phyloP scores from a whole-genome alignment of 352 stramenopile genomes.

The Phytophthora multivora region DNA sequence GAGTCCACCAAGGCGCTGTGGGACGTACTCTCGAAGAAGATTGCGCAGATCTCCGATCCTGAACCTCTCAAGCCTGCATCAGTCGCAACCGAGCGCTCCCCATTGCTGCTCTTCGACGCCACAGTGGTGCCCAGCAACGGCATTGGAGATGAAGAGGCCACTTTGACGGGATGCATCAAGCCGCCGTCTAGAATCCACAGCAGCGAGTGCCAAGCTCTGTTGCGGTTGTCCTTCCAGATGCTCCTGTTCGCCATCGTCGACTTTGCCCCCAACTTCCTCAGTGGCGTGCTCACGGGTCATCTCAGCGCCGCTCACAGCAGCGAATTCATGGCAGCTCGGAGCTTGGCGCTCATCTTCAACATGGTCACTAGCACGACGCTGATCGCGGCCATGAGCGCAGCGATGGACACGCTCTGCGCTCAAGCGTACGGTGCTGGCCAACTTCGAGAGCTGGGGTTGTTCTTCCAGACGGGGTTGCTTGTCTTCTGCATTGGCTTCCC shows the following conservation, averaged over 20 bases:
- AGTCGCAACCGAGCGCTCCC: slow-evolving; percentile 25
- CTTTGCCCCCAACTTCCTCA: slow-evolving; percentile 69
- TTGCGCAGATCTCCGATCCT: slow-evolving; percentile 21
- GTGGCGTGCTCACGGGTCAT: slow-evolving; percentile 72
- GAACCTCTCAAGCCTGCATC: slow-evolving; percentile 16
- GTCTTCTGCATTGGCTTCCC: slow-evolving; percentile 72
- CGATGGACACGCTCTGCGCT: slow-evolving; percentile 90
- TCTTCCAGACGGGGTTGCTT: slow-evolving; percentile 83
- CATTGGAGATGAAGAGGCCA: slow-evolving; percentile 14
- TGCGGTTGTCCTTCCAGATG: slow-evolving; percentile 40
- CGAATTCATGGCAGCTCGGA: slow-evolving; percentile 80
- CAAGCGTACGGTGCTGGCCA: slow-evolving; percentile 87
- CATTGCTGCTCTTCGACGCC: slow-evolving; percentile 30
- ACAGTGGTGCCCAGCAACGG: slow-evolving; percentile 20
- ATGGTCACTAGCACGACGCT: slow-evolving; percentile 86
- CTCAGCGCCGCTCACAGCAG: slow-evolving; percentile 62
- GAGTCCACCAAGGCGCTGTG: slow-evolving; percentile 31
- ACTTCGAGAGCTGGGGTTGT: slow-evolving; percentile 84
- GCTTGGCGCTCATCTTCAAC: slow-evolving; percentile 78
- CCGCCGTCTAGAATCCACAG: slow-evolving; percentile 4
- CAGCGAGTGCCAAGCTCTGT: slow-evolving; percentile 25
- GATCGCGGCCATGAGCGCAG: slow-evolving; percentile 82
- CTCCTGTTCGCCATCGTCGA: slow-evolving; percentile 73
- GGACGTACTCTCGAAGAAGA: slow-evolving; percentile 25
- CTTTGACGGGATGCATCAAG: slow-evolving; percentile 8